Evolutionary conservation across 345 rosid genomes (phyloP).

Genomic region (Bruguiera gymnorhiza): DNA sequence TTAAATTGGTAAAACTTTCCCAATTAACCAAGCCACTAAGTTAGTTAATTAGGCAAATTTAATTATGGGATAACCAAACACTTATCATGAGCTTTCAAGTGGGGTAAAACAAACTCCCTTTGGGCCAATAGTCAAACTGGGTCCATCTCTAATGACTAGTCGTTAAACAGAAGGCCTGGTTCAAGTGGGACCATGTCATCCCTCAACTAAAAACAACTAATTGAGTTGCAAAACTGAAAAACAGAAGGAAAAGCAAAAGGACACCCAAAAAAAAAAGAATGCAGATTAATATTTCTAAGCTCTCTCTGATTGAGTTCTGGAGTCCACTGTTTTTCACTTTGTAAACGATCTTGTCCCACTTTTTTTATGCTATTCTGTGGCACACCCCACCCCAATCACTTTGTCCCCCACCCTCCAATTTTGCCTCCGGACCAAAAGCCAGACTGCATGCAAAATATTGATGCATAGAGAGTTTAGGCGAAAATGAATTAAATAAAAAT

Average conservation of each 20-base stretch:
- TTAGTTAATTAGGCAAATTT: too few relatives aligned
- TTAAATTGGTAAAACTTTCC: too few relatives aligned
- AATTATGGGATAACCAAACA: too few relatives aligned
- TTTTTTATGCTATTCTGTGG: constrained; percentile 19
- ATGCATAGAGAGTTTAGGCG: too few relatives aligned
- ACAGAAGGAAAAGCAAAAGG: not conserved
- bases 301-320: constrained; percentile 11
- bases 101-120: too few relatives aligned
- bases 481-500: too few relatives aligned
- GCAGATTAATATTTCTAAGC: constrained; percentile 17
- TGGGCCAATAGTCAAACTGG: constrained; percentile 10
- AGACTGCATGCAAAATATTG: not conserved
- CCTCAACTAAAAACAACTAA: constrained; percentile 11
- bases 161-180: not conserved
- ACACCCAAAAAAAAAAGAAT: not conserved
- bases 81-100: too few relatives aligned
- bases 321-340: constrained; percentile 11
- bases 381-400: constrained; percentile 14
- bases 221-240: not conserved
- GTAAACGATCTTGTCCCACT: constrained; percentile 25
- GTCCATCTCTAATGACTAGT: not conserved
- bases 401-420: constrained; percentile 14
- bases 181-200: constrained; percentile 1
- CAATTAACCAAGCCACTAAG: too few relatives aligned
- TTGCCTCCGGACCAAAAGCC: not conserved